Evolutionary conservation across 2,329 filamentous ascomycete species (phyloP), one percentile per base, ranked within the genome.

Genomic region (Lecanoromycetidae sp.): DNA sequence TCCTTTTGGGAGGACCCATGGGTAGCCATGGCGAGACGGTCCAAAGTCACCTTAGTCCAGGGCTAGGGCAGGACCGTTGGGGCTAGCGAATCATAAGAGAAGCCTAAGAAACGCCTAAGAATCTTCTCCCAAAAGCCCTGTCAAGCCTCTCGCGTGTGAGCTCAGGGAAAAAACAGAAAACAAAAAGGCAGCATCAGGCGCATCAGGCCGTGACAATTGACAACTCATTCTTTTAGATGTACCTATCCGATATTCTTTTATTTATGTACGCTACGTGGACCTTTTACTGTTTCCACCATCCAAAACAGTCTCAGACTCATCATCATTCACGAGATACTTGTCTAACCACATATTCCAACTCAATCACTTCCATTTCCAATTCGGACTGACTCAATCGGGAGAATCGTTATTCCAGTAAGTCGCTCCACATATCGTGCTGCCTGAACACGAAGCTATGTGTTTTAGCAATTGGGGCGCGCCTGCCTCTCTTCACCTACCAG

Each of bases 171-270:
- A n/a, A n/a, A n/a, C n/a, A 37, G 34, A 46, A n/a, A 39, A 38
- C 25, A 46, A 39, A 38, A 46, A 15, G 29, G 10, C 29, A 29
- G 41, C 20, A 17, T 26, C n/a, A 34, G 44, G 32, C 32, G 44
- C 44, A 41, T 47, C 44, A 47, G 44, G 44, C 44, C 44, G 44
- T 41, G 44, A 47, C 26, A 42, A 25, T 15, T 41, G 23, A 30
- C 26, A 15, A 22, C 25, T 38, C 13, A 45, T 29, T 12, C 34
- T 38, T 35, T 17, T 8, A 25, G n/a, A 23, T 37, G 32, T 37
- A 35, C 8, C 33, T 45, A 25, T 27, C 37, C 37, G 23, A n/a
- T 29, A 17, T 27, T 15, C 27, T 17, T 17, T n/a, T 35, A 19
- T 36, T 30, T 38, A 38, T 19, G 15, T 45, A 13, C 25, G 17